Evolutionary conservation across 805 yeast genomes (phyloP).

Genomic region (Kodamaea hsintzibuensis): DNA sequence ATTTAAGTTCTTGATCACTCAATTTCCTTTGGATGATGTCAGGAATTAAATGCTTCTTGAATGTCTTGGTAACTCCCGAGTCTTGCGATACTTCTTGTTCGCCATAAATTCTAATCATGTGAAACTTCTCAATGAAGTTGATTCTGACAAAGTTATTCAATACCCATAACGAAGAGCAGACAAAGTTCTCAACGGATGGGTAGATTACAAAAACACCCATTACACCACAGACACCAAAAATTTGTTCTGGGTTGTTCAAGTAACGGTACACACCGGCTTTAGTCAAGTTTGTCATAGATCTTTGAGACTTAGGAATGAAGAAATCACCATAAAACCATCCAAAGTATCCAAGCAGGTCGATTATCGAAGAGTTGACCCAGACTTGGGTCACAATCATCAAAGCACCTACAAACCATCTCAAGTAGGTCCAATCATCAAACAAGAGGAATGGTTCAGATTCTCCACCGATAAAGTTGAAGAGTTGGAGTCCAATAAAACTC

Average conservation of each 20-base stretch:
- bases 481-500: constrained; percentile 47
- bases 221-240: constrained; percentile 74
- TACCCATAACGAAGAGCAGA: constrained; percentile 60
- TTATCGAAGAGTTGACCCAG: constrained; percentile 69
- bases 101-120: constrained; percentile 76
- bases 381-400: constrained; percentile 58
- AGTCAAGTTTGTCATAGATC: constrained; percentile 49
- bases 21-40: constrained; percentile 37
- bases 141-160: constrained; percentile 64
- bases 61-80: constrained; percentile 47
- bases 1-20: constrained; percentile 15
- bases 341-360: constrained; percentile 71
- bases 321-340: constrained; percentile 94
- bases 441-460: constrained; percentile 14
- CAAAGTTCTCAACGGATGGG: constrained; percentile 52
- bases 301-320: constrained; percentile 56
- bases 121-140: constrained; percentile 73
- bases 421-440: constrained; percentile 42
- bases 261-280: constrained; percentile 82
- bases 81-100: constrained; percentile 57
- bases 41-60: constrained; percentile 43
- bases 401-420: constrained; percentile 59
- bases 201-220: constrained; percentile 72
- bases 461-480: constrained; percentile 24
- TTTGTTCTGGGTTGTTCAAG: constrained; percentile 78